These are phyloP conservation scores for Trichoderma sp. DNA, from an alignment of 2,329 filamentous ascomycete genomes.

Conservation along the genomic window DNA sequence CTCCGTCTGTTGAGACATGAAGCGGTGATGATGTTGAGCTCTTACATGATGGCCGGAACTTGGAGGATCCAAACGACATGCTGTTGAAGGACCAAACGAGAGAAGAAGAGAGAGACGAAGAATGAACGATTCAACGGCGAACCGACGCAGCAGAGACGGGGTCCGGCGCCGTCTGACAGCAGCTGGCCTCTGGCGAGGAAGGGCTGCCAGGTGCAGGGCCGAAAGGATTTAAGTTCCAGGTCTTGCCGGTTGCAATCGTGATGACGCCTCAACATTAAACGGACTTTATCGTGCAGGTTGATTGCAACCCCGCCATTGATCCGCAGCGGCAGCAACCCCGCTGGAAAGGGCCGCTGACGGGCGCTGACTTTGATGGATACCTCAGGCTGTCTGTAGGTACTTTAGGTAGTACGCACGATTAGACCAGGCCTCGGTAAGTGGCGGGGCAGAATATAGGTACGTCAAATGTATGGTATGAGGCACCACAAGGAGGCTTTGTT, in stretches of 20 bases:
- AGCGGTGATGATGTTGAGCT: background rate
- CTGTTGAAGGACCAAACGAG: too few species aligned
- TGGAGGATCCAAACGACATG: conserved; percentile 2
- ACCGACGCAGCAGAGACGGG: background rate
- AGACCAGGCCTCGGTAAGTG: too few species aligned
- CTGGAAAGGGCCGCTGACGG: background rate
- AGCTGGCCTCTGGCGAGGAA: conserved; percentile 16
- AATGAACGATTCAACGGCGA: too few species aligned
- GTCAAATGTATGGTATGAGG: too few species aligned
- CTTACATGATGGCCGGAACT: conserved; percentile 31
- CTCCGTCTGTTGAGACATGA: background rate
- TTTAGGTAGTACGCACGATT: too few species aligned
- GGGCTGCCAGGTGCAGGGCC: conserved; percentile 8
- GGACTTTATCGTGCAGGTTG: too few species aligned
- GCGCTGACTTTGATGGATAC: too few species aligned
- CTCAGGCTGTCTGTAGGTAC: too few species aligned
- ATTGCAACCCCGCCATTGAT: background rate
- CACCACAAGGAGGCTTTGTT: too few species aligned
- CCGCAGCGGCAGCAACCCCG: conserved; percentile 3
- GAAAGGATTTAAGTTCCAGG: background rate
- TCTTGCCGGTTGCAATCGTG: background rate
- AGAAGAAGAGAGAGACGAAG: background rate
- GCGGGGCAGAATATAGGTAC: too few species aligned
- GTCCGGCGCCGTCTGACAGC: conserved; percentile 10
- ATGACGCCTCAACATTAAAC: background rate